Evolutionary conservation across 1,284 basidiomycete species (phyloP), one percentile per base, ranked within the genome.

Genomic region (Puccinia polysora): DNA sequence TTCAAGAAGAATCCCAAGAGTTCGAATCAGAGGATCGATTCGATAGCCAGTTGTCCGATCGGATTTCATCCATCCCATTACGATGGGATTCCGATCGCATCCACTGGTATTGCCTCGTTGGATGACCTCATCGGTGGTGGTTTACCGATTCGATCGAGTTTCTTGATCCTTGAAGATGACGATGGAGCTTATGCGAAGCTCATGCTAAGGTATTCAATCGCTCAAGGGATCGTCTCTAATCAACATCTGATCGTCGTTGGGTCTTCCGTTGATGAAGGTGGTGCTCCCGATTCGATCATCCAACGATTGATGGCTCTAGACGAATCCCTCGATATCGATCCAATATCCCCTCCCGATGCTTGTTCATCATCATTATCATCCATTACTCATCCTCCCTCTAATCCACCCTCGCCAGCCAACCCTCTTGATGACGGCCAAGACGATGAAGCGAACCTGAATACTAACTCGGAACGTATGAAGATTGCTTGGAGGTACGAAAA

Each of bases 101-200:
- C 92, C 0, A 91, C 90, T 2, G 96, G 95, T 1, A 87, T 97
- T 4, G 86, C 91, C 14, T 92, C 93, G 4, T 84, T 98, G n/a
- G 95, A 98, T 80, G 96, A 98, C 78, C 85, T 97, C 73, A 85
- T 97, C 38, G 92, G 91, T 73, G 91, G 91, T 30, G 95, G 95
- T 15, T 81, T 97, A n/a, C 91, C 94, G 18, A 84, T 94, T 56
- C 88, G 89, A 14, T 89, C 88, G 73, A 84, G 85, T 10, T 80
- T 90, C 47, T 83, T 89, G 38, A 81, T 93, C 49, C 84, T 90
- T 47, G 86, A 90, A 23, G 88, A 92, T 0, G 90, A 97, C 81
- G 80, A 83, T 30, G 88, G 94, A 77, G 86, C 89, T 14, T 97
- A 97, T 81, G 87, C 88, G 2, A 86, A 90, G 75, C 85, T 98